Percentiles rank a stretch among this genome's conserved stretches.
These are phyloP conservation scores for Pseudodiploospora longispora DNA, from an alignment of 2,329 filamentous ascomycete genomes.

Conservation along the genomic window DNA sequence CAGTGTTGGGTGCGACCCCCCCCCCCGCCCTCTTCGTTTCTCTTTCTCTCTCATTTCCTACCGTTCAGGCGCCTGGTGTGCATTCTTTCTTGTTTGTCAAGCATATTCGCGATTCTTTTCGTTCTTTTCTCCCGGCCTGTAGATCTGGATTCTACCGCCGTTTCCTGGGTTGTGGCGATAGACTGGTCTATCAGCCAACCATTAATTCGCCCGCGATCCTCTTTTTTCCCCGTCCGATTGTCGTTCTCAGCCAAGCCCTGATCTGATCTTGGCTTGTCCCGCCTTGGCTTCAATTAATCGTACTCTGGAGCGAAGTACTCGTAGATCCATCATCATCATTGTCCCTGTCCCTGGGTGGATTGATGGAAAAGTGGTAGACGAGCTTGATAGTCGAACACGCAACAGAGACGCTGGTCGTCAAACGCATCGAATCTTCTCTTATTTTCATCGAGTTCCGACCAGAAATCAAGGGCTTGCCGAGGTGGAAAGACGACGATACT, in stretches of 20 bases:
- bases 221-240: not conserved
- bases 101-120: not conserved
- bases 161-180: not conserved
- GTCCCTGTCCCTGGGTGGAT: no score
- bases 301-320: no score
- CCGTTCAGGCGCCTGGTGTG: not conserved
- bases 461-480: no score
- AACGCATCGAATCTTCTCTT: no score
- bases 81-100: not conserved
- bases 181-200: not conserved
- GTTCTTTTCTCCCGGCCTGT: not conserved
- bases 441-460: no score
- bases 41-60: not conserved
- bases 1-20: no score
- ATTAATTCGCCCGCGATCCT: not conserved
- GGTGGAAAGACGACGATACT: no score
- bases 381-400: no score
- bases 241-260: constrained; percentile 1
- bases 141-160: not conserved
- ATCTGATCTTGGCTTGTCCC: constrained; percentile 1
- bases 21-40: not conserved
- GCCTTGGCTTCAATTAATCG: no score
- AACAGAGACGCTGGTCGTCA: no score
- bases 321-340: no score
- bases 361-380: no score